These are phyloP conservation scores for Rosa persica DNA, from an alignment of 306 rosid species.

Conservation along the genomic window DNA sequence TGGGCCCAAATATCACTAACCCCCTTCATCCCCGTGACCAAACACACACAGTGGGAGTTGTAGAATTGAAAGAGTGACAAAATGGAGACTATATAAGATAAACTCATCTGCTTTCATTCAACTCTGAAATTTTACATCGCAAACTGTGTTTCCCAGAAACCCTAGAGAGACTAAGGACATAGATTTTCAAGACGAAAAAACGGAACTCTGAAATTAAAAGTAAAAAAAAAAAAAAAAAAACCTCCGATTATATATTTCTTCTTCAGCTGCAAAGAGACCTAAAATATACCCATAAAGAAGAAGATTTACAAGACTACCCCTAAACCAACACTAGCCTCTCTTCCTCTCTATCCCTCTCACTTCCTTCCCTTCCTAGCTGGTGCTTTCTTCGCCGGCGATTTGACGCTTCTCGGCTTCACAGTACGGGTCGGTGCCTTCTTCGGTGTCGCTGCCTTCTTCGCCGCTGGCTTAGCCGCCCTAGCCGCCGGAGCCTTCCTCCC, in stretches of 20 bases:
- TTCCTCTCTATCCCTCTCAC: constrained; percentile 19
- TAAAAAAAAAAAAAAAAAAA: constrained; percentile 4
- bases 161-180: not conserved
- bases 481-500: constrained; percentile 56
- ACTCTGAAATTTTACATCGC: constrained; percentile 11
- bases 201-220: not conserved
- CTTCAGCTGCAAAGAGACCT: constrained; percentile 12
- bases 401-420: constrained; percentile 44
- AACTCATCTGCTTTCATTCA: constrained; percentile 4
- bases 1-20: not conserved
- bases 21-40: too few species aligned
- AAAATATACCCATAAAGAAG: constrained; percentile 32
- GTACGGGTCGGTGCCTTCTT: constrained; percentile 52
- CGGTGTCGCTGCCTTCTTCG: constrained; percentile 43
- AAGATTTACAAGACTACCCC: constrained; percentile 60
- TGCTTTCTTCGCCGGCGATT: constrained; percentile 57
- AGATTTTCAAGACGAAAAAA: not conserved
- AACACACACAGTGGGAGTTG: not conserved
- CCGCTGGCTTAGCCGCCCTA: constrained; percentile 37
- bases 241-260: constrained; percentile 23
- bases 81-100: not conserved
- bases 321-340: constrained; percentile 27
- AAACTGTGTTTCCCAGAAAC: not conserved
- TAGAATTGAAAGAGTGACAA: not conserved
- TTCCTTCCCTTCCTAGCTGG: constrained; percentile 53